These are phyloP conservation scores for Platanus orientalis DNA, from an alignment of 164 flowering plant species.

Conservation along the genomic window DNA sequence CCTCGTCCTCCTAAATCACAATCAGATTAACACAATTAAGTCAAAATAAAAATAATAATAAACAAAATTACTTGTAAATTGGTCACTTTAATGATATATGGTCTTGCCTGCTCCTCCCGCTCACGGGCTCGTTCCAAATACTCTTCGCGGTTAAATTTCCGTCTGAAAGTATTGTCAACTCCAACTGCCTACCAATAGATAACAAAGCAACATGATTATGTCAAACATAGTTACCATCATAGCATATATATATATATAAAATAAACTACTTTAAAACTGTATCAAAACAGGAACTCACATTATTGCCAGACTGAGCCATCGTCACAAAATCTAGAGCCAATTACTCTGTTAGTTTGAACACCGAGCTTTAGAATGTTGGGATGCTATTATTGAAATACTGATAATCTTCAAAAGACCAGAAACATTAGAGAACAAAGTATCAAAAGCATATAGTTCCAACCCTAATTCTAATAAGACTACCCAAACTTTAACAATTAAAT, in stretches of 20 bases:
- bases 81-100: background rate
- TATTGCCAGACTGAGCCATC: slow-evolving; percentile 37
- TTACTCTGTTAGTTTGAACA: background rate
- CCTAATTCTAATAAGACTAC: no score
- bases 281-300: slow-evolving; percentile 18
- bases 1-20: slow-evolving; percentile 39
- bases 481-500: no score
- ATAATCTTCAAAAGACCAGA: no score
- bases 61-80: background rate
- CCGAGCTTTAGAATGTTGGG: background rate
- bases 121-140: slow-evolving; percentile 78
- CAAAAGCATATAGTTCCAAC: background rate
- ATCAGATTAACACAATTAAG: slow-evolving; percentile 1
- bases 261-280: no score
- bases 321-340: background rate
- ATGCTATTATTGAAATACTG: background rate
- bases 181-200: slow-evolving; percentile 47
- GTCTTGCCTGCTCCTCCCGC: slow-evolving; percentile 64
- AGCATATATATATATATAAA: background rate
- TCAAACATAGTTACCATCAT: no score
- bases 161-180: slow-evolving; percentile 77
- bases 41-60: background rate
- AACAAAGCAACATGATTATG: background rate
- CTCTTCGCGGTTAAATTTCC: slow-evolving; percentile 78
- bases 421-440: background rate